These are phyloP conservation scores for Pythium insidiosum DNA, from an alignment of 352 stramenopile genomes.

Conservation along the genomic window DNA sequence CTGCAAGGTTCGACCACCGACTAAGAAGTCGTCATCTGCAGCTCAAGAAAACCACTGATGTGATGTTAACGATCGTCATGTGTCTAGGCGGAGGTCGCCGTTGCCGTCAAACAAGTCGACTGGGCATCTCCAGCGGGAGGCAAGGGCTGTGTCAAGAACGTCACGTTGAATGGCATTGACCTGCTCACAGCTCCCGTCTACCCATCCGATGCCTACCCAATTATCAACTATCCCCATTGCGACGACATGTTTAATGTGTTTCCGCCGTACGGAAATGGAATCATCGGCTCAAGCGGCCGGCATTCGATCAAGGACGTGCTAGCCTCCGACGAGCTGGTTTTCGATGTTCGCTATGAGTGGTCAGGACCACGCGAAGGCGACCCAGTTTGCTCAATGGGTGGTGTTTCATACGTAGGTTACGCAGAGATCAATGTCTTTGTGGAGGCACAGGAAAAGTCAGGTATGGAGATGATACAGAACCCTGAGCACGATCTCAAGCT, in stretches of 20 bases:
- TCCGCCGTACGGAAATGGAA: slow-evolving; percentile 64
- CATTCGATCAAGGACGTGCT: slow-evolving; percentile 60
- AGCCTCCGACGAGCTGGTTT: slow-evolving; percentile 22
- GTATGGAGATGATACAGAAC: too few species aligned
- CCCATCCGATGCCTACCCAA: slow-evolving; percentile 52
- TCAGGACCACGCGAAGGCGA: slow-evolving; percentile 33
- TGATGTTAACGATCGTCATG: too few species aligned
- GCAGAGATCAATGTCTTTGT: slow-evolving; percentile 77
- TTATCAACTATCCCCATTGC: slow-evolving; percentile 75
- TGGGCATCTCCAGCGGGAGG: slow-evolving; percentile 49
- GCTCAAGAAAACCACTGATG: neutral
- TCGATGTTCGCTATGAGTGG: slow-evolving; percentile 59
- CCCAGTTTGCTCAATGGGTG: slow-evolving; percentile 73
- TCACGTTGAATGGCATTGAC: slow-evolving; percentile 55
- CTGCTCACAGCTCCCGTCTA: slow-evolving; percentile 42
- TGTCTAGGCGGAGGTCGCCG: slow-evolving; percentile 73
- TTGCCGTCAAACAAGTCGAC: slow-evolving; percentile 79
- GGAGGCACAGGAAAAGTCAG: slow-evolving; percentile 70
- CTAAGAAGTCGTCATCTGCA: too few species aligned
- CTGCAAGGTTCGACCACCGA: too few species aligned
- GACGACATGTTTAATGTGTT: slow-evolving; percentile 84
- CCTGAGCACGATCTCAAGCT: too few species aligned
- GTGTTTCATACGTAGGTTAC: slow-evolving; percentile 64
- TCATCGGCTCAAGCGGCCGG: slow-evolving; percentile 45
- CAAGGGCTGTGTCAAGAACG: slow-evolving; percentile 43